Percentiles rank a stretch among this genome's conserved stretches.
phyloP scores from a whole-genome alignment of 176 grass and related monocot species.

The Secale cereale region DNA sequence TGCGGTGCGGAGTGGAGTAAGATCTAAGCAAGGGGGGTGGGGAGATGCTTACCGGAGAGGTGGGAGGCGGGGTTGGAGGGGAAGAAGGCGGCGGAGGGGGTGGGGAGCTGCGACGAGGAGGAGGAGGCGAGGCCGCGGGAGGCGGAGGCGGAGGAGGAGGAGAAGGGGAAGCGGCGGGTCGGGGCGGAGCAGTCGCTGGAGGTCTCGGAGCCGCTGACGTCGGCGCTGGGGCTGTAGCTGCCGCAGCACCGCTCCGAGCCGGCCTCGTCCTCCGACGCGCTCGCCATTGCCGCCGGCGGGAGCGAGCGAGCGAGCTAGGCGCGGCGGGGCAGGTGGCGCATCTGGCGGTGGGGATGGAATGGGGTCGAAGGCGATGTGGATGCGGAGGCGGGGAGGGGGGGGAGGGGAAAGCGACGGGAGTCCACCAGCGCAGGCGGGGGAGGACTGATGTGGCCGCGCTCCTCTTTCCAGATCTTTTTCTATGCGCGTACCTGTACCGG shows the following conservation, averaged over 20 bases:
- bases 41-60: conserved; percentile 37
- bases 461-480: background rate
- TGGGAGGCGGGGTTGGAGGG: conserved; percentile 51
- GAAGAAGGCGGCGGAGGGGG: conserved; percentile 38
- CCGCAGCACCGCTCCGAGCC: conserved; percentile 68
- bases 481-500: background rate
- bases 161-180: conserved; percentile 48
- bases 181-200: conserved; percentile 71
- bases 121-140: conserved; percentile 67
- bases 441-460: conserved; percentile 15
- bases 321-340: conserved; percentile 1
- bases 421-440: no score
- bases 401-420: conserved; percentile 28
- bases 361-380: background rate
- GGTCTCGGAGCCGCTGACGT: conserved; percentile 92
- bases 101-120: conserved; percentile 27
- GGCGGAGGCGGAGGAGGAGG: conserved; percentile 56
- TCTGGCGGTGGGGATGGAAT: conserved; percentile 1
- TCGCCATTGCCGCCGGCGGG: conserved; percentile 43
- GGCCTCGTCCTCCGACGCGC: conserved; percentile 73
- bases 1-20: conserved; percentile 16
- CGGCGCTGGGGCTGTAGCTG: conserved; percentile 92
- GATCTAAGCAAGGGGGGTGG: conserved; percentile 35
- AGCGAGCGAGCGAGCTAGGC: background rate
- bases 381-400: conserved; percentile 7